Percentiles rank a stretch among this genome's conserved stretches.
Conservation (phyloP, 2,329 filamentous ascomycete genomes). For the Aspergillus oerlinghausenensis region DNA sequence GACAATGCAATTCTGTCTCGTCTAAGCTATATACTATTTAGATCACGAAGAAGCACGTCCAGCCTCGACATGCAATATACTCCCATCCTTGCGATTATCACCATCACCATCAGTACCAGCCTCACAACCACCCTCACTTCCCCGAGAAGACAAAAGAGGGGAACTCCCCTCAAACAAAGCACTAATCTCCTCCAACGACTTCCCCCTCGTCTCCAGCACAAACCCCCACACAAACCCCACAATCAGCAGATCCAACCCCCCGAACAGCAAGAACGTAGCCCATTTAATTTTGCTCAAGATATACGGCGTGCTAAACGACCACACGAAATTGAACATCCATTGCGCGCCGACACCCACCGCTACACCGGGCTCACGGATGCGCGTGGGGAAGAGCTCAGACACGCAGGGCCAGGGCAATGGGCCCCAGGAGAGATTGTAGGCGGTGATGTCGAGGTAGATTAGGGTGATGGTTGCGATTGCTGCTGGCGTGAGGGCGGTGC, state of each 20-base stretch:
- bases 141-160: neutral
- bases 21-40: no score
- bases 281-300: slow-evolving; percentile 45
- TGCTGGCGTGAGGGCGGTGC: slow-evolving; percentile 34
- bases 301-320: slow-evolving; percentile 39
- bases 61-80: neutral
- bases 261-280: slow-evolving; percentile 44
- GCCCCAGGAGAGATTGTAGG: slow-evolving; percentile 41
- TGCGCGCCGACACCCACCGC: slow-evolving; percentile 37
- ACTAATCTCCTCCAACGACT: slow-evolving; percentile 54
- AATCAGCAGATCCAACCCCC: slow-evolving; percentile 42
- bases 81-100: neutral
- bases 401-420: slow-evolving; percentile 38
- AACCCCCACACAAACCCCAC: slow-evolving; percentile 47
- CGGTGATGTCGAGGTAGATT: slow-evolving; percentile 53
- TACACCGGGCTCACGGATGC: slow-evolving; percentile 38
- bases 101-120: slow-evolving; percentile 8
- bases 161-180: slow-evolving; percentile 46
- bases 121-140: no score
- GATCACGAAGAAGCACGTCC: neutral
- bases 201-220: slow-evolving; percentile 53
- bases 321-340: slow-evolving; percentile 40
- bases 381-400: slow-evolving; percentile 36
- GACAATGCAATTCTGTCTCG: neutral
- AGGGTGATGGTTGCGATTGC: slow-evolving; percentile 50